Evolutionary conservation across 2,329 filamentous ascomycete species (phyloP).

Genomic region (Fusarium xylarioides): DNA sequence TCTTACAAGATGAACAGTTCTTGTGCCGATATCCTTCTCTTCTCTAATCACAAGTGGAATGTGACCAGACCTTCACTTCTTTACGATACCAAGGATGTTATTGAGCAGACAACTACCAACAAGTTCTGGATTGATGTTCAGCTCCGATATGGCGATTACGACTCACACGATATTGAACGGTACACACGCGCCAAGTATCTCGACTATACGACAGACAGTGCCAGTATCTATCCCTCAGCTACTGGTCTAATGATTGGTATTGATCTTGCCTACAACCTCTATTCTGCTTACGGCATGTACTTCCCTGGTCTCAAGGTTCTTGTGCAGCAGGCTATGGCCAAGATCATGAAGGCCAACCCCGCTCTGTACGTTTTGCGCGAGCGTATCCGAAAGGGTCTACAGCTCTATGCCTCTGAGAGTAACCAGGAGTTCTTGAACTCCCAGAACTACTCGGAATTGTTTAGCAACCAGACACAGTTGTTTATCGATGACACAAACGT

Average conservation of each 20-base stretch:
- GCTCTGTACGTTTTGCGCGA: constrained; percentile 95
- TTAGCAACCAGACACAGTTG: constrained; percentile 98
- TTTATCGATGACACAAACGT: constrained; percentile 99
- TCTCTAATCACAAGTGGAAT: constrained; percentile 99
- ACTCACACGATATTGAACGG: constrained; percentile 97
- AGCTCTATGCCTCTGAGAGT: constrained; percentile 97
- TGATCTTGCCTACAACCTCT: constrained; percentile 96
- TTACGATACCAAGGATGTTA: constrained; percentile 95
- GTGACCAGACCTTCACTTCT: constrained; percentile 92
- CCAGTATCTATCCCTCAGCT: constrained; percentile 97
- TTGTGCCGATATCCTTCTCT: constrained; percentile 95
- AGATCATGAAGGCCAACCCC: constrained; percentile 99
- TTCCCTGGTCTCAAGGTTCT: constrained; percentile 97
- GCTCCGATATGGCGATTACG: constrained; percentile 95
- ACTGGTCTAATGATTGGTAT: constrained; percentile 98
- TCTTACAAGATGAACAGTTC: constrained; percentile 99
- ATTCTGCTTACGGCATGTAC: constrained; percentile 98
- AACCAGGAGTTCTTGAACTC: constrained; percentile 99
- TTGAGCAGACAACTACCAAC: constrained; percentile 93
- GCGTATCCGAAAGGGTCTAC: constrained; percentile 97
- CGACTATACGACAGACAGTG: constrained; percentile 98
- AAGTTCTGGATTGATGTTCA: constrained; percentile 99
- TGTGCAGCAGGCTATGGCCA: constrained; percentile 97
- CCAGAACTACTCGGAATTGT: constrained; percentile 98
- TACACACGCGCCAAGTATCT: constrained; percentile 98